Evolutionary conservation across 352 stramenopile species (phyloP), one percentile per base, ranked within the genome.

Genomic region (Phytophthora cactorum): DNA sequence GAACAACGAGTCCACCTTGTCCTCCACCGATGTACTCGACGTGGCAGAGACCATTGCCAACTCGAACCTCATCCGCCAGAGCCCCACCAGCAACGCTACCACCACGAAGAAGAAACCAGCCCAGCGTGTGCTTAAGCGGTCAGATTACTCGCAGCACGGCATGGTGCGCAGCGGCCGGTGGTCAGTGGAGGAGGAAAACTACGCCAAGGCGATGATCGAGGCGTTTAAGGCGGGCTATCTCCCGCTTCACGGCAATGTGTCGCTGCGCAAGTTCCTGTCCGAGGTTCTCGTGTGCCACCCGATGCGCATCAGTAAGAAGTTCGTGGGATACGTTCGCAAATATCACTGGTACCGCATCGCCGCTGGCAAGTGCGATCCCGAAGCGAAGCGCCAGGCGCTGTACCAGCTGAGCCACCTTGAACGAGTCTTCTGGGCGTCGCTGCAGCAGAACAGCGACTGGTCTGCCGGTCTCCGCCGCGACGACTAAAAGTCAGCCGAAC

Each of bases 281-380:
- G 88, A 93, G 54, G 87, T 93, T 63, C 78, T 97, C 10, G 80
- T 94, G 57, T 97, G 90, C 70, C 85, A 95, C 65, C 89, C 89
- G 39, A 97, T 97, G 90, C 84, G 90, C 54, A 93, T 97, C 67
- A 96, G 88, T 63, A 97, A 97, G 70, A 97, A 97, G 74, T 97
- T 96, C 67, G 86, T 93, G 17, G 90, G 90, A 31, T 92, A 92
- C 52, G 86, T 94, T 32, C 90, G 83, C 68, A 97, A 93, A 74
- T 93, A 93, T 75, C 85, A 93, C 59, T 93, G 85, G 85, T 93
- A 93, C 66, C 84, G 80, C 54, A 90, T 90, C 60, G 79, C 84
- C 7, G 79, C 82, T 9, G 79, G 82, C 62, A 84, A 86, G 55
- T 85, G 78, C 45, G 79, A 90, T 27, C 72, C 79, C 7, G 69